Base-by-base conservation (phyloP, 2,329 filamentous ascomycete species). In the Pseudocercospora fuligena region DNA sequence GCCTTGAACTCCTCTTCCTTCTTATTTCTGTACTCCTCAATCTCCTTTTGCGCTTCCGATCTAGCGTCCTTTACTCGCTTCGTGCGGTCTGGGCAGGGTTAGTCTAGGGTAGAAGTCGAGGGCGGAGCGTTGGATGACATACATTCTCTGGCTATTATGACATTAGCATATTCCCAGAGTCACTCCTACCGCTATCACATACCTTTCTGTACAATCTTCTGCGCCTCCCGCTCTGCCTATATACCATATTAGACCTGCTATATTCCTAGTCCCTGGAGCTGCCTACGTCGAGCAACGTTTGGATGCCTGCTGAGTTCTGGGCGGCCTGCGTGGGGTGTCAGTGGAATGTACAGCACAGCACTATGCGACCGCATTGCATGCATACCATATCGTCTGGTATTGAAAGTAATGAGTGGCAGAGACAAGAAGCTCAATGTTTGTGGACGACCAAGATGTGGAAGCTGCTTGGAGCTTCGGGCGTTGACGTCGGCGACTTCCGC, bases 201-300 rank as follows among this genome's bases (percentile, higher is more conserved):
- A 96, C 94, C 92, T 88, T 95, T 93, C 82, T 98, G 94, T 66
- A 99, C 94, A 80, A 99, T 99, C 88, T 97, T 97, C 83, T 97
- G 94, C 69, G 95, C 95, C 82, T 98, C 94, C 82, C 93, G 91
- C 88, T 99, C 95, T 76, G 95, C 94, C 94, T 98, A 74, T 73
- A 23, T 71, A 62, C 47, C 70, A 64, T 69, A 77, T 85, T 73
- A 84, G 80, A 78, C 19, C 21, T 58, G 58, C 49, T 25, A 21
- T 61, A 31, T 43, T 46, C 49, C 27, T 21, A 67, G 51, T 68
- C 79, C 91, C 77, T 36, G 57, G 40, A 57, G 31, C 16, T 36
- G 43, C 65, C 25, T 91, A 99, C 95, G 84, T 98, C 95, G 83
- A 99, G 93, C 78, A 99, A 90, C 79, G 94, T 98, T 84, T 98